phyloP scores from a whole-genome alignment of 108 stramenopile genomes.

The Pseudonitzschia pungens region DNA sequence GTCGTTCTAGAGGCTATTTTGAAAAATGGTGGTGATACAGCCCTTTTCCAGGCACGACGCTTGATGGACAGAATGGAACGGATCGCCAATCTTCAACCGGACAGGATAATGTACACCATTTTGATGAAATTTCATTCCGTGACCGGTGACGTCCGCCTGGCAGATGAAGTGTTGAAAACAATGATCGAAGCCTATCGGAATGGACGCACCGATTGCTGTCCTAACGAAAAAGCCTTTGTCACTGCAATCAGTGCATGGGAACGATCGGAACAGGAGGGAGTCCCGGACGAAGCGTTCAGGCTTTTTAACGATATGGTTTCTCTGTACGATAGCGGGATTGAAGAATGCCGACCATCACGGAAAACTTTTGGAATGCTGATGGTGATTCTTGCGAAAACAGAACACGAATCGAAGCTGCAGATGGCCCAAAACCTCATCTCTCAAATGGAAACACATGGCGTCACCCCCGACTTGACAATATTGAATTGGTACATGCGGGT shows the following conservation, averaged over 20 bases:
- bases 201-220: not conserved
- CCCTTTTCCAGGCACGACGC: not conserved
- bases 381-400: constrained; percentile 17
- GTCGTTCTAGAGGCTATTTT: constrained; percentile 15
- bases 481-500: constrained; percentile 26
- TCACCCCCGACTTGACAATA: constrained; percentile 5
- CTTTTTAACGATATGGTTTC: constrained; percentile 4
- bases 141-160: not conserved
- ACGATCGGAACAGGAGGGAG: not conserved
- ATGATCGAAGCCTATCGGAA: constrained; percentile 18
- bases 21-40: not conserved
- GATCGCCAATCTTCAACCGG: not conserved
- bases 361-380: constrained; percentile 15
- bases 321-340: constrained; percentile 2
- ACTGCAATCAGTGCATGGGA: constrained; percentile 24
- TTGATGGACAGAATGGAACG: constrained; percentile 13
- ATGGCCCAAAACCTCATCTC: not conserved
- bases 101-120: constrained; percentile 14
- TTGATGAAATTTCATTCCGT: constrained; percentile 26
- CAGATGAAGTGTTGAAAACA: constrained; percentile 3
- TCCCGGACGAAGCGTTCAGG: not conserved
- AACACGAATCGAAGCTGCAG: constrained; percentile 7
- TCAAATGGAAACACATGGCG: constrained; percentile 10
- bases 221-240: constrained; percentile 12
- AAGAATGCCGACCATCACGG: not conserved